Percentiles rank a stretch among this genome's conserved stretches.
Conservation (phyloP, 2,329 filamentous ascomycete genomes). For the Paracoccidioides lutzii region DNA sequence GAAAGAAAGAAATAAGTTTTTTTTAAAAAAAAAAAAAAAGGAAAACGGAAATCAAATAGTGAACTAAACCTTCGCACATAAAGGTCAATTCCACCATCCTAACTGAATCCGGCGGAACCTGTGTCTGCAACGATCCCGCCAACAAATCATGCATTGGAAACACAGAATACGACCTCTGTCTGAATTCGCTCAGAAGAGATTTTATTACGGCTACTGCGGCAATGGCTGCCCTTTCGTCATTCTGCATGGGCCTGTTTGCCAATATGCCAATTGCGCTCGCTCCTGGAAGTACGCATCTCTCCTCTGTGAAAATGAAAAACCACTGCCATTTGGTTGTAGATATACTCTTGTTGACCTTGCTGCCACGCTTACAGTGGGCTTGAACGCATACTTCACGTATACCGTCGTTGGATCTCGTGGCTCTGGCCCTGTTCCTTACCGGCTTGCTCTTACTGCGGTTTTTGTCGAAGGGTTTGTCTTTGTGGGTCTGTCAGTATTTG, state of each 20-base stretch:
- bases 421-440: conserved; percentile 57
- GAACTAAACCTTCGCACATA: background rate
- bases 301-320: background rate
- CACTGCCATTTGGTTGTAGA: background rate
- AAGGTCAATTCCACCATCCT: conserved; percentile 55
- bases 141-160: conserved; percentile 39
- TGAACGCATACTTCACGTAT: conserved; percentile 82
- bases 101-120: conserved; percentile 60
- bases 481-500: conserved; percentile 62
- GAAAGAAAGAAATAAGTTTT: too few relatives aligned
- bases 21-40: too few relatives aligned
- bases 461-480: conserved; percentile 85
- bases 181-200: conserved; percentile 55
- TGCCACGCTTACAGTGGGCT: conserved; percentile 44
- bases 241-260: conserved; percentile 70
- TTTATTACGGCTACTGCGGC: conserved; percentile 75
- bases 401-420: conserved; percentile 69
- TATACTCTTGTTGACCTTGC: background rate
- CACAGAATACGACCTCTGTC: conserved; percentile 32
- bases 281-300: conserved; percentile 43
- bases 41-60: too few relatives aligned
- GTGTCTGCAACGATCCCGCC: conserved; percentile 49
- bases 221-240: conserved; percentile 65
- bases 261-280: conserved; percentile 65
- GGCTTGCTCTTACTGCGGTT: conserved; percentile 68